Conservation (phyloP, 2,329 filamentous ascomycete genomes). For the Microdochium nivale region DNA sequence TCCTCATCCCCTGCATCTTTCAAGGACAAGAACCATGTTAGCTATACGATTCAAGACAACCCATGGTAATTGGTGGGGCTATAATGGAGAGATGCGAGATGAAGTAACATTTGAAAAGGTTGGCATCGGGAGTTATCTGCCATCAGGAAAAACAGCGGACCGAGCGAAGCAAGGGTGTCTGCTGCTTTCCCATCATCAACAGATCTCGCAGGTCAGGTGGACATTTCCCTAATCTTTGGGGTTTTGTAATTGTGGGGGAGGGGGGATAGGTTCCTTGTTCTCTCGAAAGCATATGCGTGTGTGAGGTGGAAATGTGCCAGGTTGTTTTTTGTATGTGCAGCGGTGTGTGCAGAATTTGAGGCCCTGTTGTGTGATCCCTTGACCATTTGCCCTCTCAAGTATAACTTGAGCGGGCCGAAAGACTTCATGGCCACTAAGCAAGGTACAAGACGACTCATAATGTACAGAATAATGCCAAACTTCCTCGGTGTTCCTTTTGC, state of each 20-base stretch:
- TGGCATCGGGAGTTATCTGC: not conserved
- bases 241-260: constrained; percentile 17
- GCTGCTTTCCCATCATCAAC: not conserved
- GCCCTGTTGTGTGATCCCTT: not conserved
- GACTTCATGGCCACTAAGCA: not conserved
- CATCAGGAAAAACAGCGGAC: not conserved
- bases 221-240: constrained; percentile 13
- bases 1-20: constrained; percentile 48
- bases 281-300: not conserved
- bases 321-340: not conserved
- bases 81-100: not conserved
- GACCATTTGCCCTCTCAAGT: not conserved
- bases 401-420: not conserved
- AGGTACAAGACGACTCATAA: constrained; percentile 1
- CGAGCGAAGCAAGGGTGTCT: too few species aligned
- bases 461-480: not conserved
- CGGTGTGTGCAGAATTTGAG: not conserved
- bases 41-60: constrained; percentile 11
- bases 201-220: constrained; percentile 4
- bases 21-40: constrained; percentile 1
- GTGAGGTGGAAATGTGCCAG: not conserved
- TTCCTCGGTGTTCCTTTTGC: not conserved
- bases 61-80: constrained; percentile 7
- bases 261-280: constrained; percentile 6
- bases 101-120: not conserved